A percentile compares a stretch with the other conserved stretches of the same genome.
phyloP scores from a whole-genome alignment of 2,329 filamentous ascomycete species.

The Monosporascus sp. region DNA sequence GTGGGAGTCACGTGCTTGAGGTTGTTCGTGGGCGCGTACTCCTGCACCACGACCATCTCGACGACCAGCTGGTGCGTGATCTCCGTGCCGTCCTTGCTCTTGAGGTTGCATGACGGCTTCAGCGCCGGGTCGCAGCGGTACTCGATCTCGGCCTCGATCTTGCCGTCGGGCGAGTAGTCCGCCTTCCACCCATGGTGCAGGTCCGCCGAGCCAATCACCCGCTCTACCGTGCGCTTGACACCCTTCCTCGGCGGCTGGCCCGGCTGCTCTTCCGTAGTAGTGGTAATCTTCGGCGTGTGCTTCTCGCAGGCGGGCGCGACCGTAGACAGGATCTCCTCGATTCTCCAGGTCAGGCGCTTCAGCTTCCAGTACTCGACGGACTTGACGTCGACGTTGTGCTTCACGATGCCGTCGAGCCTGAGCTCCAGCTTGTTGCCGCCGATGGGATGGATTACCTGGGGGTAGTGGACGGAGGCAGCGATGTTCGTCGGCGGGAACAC shows the following conservation, averaged over 20 bases:
- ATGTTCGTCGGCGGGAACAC: constrained; percentile 97
- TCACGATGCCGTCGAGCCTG: constrained; percentile 80
- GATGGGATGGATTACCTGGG: constrained; percentile 79
- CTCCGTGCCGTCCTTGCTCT: constrained; percentile 67
- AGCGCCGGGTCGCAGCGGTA: constrained; percentile 57
- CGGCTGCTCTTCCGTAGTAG: constrained; percentile 24
- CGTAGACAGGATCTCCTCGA: constrained; percentile 81
- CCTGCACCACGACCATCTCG: constrained; percentile 91
- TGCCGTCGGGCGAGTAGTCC: constrained; percentile 51
- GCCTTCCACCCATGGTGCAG: constrained; percentile 89
- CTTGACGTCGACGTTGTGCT: constrained; percentile 60
- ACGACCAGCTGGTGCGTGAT: constrained; percentile 82
- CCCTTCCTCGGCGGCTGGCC: constrained; percentile 54
- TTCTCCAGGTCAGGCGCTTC: constrained; percentile 85
- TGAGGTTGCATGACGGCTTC: constrained; percentile 72
- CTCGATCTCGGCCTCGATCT: constrained; percentile 75
- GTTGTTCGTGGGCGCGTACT: constrained; percentile 71
- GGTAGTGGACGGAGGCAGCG: constrained; percentile 76
- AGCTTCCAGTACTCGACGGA: constrained; percentile 80
- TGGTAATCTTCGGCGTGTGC: constrained; percentile 52
- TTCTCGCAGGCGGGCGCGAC: constrained; percentile 74
- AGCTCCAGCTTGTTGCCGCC: constrained; percentile 75
- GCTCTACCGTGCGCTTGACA: constrained; percentile 66
- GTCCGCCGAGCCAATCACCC: constrained; percentile 74
- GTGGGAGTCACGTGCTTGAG: constrained; percentile 71